A percentile compares a stretch with the other conserved stretches of the same genome.
These are phyloP conservation scores for Nannochloropsis salina DNA, from an alignment of 108 stramenopile genomes.

Conservation along the genomic window DNA sequence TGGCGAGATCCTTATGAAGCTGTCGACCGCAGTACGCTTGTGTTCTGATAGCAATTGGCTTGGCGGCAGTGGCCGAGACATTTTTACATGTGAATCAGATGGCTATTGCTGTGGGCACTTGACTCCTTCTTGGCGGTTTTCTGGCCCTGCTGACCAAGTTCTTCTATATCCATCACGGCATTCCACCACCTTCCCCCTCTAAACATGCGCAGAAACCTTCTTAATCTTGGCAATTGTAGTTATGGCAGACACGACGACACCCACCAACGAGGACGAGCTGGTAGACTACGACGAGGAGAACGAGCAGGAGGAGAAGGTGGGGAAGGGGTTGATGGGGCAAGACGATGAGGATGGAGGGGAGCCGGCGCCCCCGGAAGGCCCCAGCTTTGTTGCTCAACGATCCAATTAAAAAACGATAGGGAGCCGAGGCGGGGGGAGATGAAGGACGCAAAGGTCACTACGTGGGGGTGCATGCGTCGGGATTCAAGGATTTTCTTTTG, in stretches of 20 bases:
- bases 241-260: neutral
- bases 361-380: neutral
- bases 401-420: neutral
- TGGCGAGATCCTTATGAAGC: no score
- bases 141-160: neutral
- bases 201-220: neutral
- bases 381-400: neutral
- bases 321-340: slow-evolving; percentile 30
- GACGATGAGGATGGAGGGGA: neutral
- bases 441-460: slow-evolving; percentile 79
- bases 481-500: slow-evolving; percentile 96
- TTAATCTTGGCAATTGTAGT: slow-evolving; percentile 27
- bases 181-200: neutral
- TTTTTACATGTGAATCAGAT: no score
- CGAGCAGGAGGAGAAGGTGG: slow-evolving; percentile 36
- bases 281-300: slow-evolving; percentile 59
- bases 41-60: no score
- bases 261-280: slow-evolving; percentile 49
- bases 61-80: no score
- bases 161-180: neutral
- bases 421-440: slow-evolving; percentile 27
- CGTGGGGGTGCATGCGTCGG: slow-evolving; percentile 95
- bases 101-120: no score
- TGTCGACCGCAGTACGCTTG: no score
- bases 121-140: no score